Conservation (phyloP, 768 basidiomycete species). For the Rhodotorula graminis region DNA sequence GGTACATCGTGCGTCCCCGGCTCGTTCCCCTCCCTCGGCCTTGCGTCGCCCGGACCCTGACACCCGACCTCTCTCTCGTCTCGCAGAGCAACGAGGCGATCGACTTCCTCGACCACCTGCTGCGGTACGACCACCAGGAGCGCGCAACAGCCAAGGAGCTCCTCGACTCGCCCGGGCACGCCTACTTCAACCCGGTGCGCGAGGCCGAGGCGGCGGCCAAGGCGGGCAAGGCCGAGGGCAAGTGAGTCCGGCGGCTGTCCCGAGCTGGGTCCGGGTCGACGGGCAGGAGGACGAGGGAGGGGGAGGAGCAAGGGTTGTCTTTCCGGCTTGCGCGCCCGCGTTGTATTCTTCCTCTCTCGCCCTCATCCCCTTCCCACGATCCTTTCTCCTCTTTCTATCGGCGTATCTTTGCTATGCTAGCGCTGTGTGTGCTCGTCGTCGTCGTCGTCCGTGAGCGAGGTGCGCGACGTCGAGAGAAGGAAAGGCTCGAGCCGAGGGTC, state of each 20-base stretch:
- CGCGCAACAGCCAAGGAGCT: background rate
- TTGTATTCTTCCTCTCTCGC: too few species aligned
- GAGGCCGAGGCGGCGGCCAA: background rate
- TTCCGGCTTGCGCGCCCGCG: too few species aligned
- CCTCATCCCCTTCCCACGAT: too few species aligned
- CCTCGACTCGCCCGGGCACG: background rate
- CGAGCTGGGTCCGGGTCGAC: too few species aligned
- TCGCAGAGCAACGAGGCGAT: constrained; percentile 89
- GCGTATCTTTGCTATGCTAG: too few species aligned
- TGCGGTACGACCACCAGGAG: constrained; percentile 62
- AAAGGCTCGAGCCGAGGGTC: too few species aligned
- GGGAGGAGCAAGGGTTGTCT: too few species aligned
- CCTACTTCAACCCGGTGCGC: background rate
- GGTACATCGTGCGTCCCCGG: constrained; percentile 53
- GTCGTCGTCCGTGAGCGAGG: too few species aligned
- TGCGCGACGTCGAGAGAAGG: too few species aligned
- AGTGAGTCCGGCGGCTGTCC: background rate
- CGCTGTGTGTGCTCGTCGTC: too few species aligned
- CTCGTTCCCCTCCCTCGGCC: background rate
- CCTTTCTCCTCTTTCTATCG: too few species aligned
- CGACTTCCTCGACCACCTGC: constrained; percentile 88
- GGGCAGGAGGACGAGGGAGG: too few species aligned
- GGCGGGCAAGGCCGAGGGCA: constrained; percentile 1
- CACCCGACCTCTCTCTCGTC: background rate
- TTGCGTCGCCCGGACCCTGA: background rate